Conservation (phyloP, 2,329 filamentous ascomycete species). For the Fusarium brevicatenulatum region DNA sequence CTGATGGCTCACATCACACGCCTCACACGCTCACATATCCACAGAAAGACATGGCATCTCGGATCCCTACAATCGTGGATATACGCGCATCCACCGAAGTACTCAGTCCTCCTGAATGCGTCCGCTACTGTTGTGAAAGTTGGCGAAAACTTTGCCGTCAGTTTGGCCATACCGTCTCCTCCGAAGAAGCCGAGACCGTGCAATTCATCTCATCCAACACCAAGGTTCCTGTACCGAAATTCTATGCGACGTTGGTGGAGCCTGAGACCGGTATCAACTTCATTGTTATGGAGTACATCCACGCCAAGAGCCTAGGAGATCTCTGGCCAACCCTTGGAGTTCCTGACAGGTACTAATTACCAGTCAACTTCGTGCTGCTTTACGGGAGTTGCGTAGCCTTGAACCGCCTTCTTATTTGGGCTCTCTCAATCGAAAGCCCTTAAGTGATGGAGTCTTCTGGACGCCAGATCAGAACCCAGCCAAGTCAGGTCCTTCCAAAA, state of each 20-base stretch:
- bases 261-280: not conserved
- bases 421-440: too few relatives aligned
- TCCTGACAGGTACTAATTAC: too few relatives aligned
- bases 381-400: too few relatives aligned
- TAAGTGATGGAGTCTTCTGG: too few relatives aligned
- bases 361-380: too few relatives aligned
- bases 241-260: not conserved
- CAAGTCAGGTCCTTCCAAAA: too few relatives aligned
- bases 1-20: too few relatives aligned
- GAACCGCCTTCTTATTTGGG: too few relatives aligned
- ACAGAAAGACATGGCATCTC: not conserved
- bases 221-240: not conserved
- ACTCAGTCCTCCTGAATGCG: fast-evolving
- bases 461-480: too few relatives aligned
- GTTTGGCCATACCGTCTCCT: not conserved
- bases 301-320: not conserved
- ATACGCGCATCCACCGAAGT: not conserved
- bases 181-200: fast-evolving
- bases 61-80: fast-evolving
- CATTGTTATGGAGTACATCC: not conserved
- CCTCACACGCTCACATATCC: not conserved
- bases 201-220: not conserved
- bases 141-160: fast-evolving
- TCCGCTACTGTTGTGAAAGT: not conserved
- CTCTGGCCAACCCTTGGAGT: not conserved